Evolutionary conservation across 129 eudicot species (phyloP).

Genomic region (Dittrichia graveolens): DNA sequence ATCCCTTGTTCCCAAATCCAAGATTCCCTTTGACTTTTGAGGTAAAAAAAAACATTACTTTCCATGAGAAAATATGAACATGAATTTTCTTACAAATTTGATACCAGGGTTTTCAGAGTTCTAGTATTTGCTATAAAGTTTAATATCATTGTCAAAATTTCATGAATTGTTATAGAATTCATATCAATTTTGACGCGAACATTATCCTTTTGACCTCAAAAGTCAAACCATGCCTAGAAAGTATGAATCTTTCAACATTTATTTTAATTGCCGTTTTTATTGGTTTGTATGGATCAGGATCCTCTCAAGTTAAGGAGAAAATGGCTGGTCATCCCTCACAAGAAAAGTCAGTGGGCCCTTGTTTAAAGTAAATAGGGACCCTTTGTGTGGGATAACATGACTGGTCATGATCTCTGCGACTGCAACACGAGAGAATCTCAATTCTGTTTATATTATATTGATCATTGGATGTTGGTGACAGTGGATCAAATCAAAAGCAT

Average conservation of each 20-base stretch:
- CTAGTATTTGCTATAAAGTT: neutral
- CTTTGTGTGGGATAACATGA: no score
- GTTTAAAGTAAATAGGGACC: no score
- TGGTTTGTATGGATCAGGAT: no score
- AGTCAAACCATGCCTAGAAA: constrained; percentile 21
- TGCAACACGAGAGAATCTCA: no score
- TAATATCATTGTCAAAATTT: neutral
- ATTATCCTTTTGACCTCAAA: constrained; percentile 11
- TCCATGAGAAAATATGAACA: neutral
- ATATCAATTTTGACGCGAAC: neutral
- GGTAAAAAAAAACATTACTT: constrained; percentile 14
- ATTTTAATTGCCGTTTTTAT: no score
- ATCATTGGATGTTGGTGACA: constrained; percentile 34
- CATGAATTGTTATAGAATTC: neutral
- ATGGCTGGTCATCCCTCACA: no score
- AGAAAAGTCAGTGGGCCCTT: no score
- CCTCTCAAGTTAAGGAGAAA: no score
- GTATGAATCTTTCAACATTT: neutral
- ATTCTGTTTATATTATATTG: neutral
- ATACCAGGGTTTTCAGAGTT: neutral
- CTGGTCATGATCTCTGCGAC: no score
- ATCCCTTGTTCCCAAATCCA: neutral
- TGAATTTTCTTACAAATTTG: neutral
- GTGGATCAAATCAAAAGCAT: constrained; percentile 81
- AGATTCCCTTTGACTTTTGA: constrained; percentile 14